A percentile compares a stretch with the other conserved stretches of the same genome.
Evolutionary conservation across 331 rosid genomes (phyloP).

Genomic region (Telfairia occidentalis): DNA sequence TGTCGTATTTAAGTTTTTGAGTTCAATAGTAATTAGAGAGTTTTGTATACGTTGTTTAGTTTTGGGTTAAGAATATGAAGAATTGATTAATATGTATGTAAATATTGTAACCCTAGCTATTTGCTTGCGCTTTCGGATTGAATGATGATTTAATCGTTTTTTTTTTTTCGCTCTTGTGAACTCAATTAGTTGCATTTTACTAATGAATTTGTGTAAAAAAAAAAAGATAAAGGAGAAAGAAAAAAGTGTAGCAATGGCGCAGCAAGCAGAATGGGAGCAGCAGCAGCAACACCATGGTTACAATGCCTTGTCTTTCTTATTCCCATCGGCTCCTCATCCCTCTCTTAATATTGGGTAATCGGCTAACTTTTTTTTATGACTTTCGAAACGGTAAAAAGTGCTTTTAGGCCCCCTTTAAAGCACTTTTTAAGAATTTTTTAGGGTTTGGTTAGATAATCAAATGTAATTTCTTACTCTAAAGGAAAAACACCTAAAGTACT

Average conservation of each 20-base stretch:
- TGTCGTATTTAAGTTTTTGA: too few relatives aligned
- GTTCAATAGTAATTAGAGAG: too few relatives aligned
- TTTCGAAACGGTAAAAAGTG: background rate
- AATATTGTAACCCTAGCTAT: too few relatives aligned
- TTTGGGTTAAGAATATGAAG: too few relatives aligned
- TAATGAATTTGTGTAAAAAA: background rate
- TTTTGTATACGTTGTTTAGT: too few relatives aligned
- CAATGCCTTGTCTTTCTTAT: constrained; percentile 28
- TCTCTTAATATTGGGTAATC: constrained; percentile 36
- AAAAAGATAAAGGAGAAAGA: constrained; percentile 68
- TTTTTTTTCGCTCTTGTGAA: too few relatives aligned
- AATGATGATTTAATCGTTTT: background rate
- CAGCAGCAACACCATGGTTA: constrained; percentile 32
- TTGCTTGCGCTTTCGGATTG: background rate
- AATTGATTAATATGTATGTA: too few relatives aligned
- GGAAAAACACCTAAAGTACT: too few relatives aligned
- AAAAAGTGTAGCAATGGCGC: constrained; percentile 25
- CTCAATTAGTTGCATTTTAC: background rate
- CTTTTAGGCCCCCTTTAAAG: too few relatives aligned
- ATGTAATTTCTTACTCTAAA: too few relatives aligned
- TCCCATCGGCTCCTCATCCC: constrained; percentile 24
- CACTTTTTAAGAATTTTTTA: too few relatives aligned
- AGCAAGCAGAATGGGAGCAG: constrained; percentile 47
- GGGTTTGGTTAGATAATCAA: too few relatives aligned
- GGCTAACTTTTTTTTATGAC: background rate